A percentile compares a stretch with the other conserved stretches of the same genome.
phyloP scores from a whole-genome alignment of 495 filamentous ascomycete genomes.

The Penicillium argentinense region DNA sequence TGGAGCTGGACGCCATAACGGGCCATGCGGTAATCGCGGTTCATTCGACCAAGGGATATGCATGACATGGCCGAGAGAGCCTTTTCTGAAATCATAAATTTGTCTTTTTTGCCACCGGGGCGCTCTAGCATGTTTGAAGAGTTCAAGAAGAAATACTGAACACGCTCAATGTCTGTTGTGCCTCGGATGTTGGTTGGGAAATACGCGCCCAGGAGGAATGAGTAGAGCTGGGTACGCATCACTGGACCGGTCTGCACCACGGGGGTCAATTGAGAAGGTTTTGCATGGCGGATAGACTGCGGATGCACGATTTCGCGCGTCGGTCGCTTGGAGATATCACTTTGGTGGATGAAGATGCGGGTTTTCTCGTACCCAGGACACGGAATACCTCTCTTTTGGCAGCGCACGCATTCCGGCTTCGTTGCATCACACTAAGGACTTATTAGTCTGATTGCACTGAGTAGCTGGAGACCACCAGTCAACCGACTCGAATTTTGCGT shows the following conservation, averaged over 20 bases:
- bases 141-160: constrained; percentile 1
- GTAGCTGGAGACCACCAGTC: not conserved
- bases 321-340: not conserved
- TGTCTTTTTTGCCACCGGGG: not conserved
- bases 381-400: not conserved
- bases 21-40: constrained; percentile 1
- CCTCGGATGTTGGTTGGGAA: not conserved
- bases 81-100: not conserved
- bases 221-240: not conserved
- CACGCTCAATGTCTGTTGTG: not conserved
- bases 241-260: not conserved
- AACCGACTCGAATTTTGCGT: not conserved
- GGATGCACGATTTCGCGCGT: not conserved
- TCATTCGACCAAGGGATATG: not conserved
- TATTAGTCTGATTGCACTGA: not conserved
- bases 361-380: not conserved
- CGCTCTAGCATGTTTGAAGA: not conserved
- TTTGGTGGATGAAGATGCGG: not conserved
- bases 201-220: not conserved
- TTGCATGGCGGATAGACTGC: not conserved
- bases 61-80: not conserved
- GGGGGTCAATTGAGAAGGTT: not conserved
- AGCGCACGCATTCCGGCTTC: not conserved
- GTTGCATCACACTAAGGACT: not conserved
- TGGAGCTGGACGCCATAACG: constrained; percentile 1